These are phyloP conservation scores for Leccinellum luteum DNA, from an alignment of 768 basidiomycete genomes.

Conservation along the genomic window DNA sequence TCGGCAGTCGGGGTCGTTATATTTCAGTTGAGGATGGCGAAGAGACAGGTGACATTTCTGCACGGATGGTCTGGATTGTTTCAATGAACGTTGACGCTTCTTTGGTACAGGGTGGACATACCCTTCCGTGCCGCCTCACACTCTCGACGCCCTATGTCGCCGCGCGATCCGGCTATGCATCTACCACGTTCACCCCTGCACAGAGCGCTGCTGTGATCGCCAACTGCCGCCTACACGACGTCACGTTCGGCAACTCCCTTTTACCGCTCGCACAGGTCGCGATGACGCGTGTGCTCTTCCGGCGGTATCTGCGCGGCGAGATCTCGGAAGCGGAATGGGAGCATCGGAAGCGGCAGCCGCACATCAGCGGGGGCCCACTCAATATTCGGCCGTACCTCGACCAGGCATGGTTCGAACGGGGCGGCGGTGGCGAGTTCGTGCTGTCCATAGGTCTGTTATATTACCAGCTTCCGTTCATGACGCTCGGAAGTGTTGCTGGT, in stretches of 20 bases:
- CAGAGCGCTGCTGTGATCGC: slow-evolving; percentile 32
- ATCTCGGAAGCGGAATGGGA: slow-evolving; percentile 53
- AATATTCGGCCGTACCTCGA: slow-evolving; percentile 45
- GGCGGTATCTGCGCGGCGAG: slow-evolving; percentile 44
- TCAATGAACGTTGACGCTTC: background rate
- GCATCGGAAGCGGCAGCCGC: slow-evolving; percentile 31
- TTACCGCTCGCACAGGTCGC: slow-evolving; percentile 53
- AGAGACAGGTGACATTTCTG: slow-evolving; percentile 33
- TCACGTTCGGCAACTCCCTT: slow-evolving; percentile 53
- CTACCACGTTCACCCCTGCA: slow-evolving; percentile 26
- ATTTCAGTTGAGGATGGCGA: slow-evolving; percentile 30
- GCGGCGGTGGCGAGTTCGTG: slow-evolving; percentile 45
- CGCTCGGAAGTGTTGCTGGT: slow-evolving; percentile 25
- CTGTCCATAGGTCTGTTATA: slow-evolving; percentile 43
- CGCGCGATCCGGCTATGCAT: slow-evolving; percentile 32
- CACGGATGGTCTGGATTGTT: accelerated
- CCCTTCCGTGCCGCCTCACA: slow-evolving; percentile 45
- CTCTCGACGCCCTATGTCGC: slow-evolving; percentile 34
- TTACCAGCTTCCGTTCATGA: slow-evolving; percentile 47
- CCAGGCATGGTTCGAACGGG: slow-evolving; percentile 41
- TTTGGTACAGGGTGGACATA: slow-evolving; percentile 54
- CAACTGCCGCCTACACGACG: slow-evolving; percentile 38
- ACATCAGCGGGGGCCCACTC: background rate
- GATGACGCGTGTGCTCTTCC: slow-evolving; percentile 48
- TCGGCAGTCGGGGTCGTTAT: slow-evolving; percentile 41